Evolutionary conservation across 306 rosid species (phyloP), one percentile per base, ranked within the genome.

Genomic region (Castanea crenata): DNA sequence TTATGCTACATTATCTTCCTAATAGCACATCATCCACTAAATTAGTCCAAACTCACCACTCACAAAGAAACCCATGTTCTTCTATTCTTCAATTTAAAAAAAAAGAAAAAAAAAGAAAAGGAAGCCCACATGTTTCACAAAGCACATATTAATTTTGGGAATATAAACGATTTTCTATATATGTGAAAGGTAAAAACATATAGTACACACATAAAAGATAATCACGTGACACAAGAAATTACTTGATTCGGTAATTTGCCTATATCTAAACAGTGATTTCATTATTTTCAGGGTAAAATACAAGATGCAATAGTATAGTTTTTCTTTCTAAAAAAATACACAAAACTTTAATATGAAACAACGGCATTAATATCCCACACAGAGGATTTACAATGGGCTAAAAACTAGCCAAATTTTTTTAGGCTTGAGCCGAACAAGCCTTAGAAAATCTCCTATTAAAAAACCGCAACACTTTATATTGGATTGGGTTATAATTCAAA

Each of bases 21-120:
- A 27, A 85, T 92, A 87, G 85, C 92, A 81, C 90, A 88, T 2
- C 64, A 51, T 82, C 97, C 94, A 92, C 92, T 82, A 89, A 77
- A 77, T 71, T 71, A 67, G 61, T 80, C 68, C 83, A 72, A 72
- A 62, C 54, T 49, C 54, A 49, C 54, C 46, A 38, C 78, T 79
- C 77, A 32, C 59, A 74, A 23, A 14, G 72, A n/a, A 74, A 51
- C 3, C 44, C 10, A 38, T 7, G 44, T 7, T 38, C 2, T 7
- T 38, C 44, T 6, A 38, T 38, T 38, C 44, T 38, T 38, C 10
- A 38, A 38, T 38, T 38, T 1, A 38, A 38, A 38, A 38, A 38
- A 6, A 1, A 34, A 34, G 6, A 35, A 1, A 1, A 6, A n/a
- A n/a, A n/a, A n/a, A n/a, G n/a, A n/a, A n/a, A n/a, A n/a, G 7